These are phyloP conservation scores for Cornus kousa DNA, from an alignment of 148 eudicot species.

Conservation along the genomic window DNA sequence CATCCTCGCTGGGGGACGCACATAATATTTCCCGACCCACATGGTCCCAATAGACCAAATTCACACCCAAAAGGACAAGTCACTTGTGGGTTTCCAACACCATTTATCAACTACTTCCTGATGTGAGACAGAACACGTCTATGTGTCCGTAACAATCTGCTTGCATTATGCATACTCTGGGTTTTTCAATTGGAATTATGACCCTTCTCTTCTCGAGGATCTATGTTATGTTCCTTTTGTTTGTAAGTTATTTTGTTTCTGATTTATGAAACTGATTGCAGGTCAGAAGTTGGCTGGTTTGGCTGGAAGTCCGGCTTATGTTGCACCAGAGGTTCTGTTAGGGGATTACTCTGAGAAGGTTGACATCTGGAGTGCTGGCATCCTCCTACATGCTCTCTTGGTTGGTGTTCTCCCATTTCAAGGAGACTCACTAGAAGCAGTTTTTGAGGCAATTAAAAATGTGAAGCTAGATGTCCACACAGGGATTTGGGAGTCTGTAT, in stretches of 20 bases:
- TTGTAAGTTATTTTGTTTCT: conserved; percentile 1
- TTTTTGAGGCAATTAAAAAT: conserved; percentile 84
- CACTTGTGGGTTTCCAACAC: too few species aligned
- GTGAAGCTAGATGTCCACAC: conserved; percentile 67
- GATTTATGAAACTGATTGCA: conserved; percentile 25
- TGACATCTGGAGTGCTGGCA: conserved; percentile 97
- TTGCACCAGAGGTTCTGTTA: conserved; percentile 84
- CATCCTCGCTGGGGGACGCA: too few species aligned
- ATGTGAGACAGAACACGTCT: too few species aligned
- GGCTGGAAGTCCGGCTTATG: conserved; percentile 98
- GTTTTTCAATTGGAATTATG: neutral
- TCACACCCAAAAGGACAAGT: too few species aligned
- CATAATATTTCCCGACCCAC: too few species aligned
- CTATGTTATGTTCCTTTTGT: neutral
- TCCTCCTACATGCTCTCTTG: conserved; percentile 83
- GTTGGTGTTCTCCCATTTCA: conserved; percentile 78
- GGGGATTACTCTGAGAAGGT: conserved; percentile 83
- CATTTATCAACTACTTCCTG: too few species aligned
- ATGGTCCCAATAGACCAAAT: too few species aligned
- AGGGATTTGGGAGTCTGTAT: conserved; percentile 75
- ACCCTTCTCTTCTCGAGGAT: neutral
- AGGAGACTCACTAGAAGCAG: conserved; percentile 73
- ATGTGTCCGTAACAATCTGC: too few species aligned
- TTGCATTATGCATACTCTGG: neutral
- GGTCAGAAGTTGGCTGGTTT: conserved; percentile 83